Evolutionary conservation across 139 green algal species (phyloP).

Genomic region (Chlamydomonas incerta): DNA sequence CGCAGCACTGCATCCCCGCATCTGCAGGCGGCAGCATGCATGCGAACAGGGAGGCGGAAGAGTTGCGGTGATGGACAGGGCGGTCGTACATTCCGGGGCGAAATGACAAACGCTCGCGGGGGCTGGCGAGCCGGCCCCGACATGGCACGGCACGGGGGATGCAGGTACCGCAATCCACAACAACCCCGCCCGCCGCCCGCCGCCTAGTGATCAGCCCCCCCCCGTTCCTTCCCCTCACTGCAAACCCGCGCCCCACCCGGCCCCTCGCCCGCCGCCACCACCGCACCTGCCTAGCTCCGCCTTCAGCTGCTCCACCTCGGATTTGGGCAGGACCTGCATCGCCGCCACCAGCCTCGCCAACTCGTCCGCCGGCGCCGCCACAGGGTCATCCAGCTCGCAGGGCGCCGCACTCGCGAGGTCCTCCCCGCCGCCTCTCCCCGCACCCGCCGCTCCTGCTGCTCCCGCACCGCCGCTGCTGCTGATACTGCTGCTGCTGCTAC

Average conservation of each 20-base stretch:
- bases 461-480: no score
- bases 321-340: background rate
- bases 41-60: background rate
- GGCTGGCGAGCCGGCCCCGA: no score
- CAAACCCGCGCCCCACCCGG: background rate
- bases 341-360: conserved; percentile 7
- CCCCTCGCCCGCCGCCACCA: background rate
- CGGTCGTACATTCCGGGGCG: no score
- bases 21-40: background rate
- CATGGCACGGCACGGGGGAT: no score
- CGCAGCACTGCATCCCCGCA: background rate
- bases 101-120: no score
- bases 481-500: background rate
- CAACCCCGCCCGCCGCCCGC: no score
- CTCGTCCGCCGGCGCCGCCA: conserved; percentile 8
- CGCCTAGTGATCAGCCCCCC: no score
- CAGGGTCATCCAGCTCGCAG: background rate
- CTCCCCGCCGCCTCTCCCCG: background rate
- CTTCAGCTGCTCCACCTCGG: background rate
- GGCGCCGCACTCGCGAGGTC: background rate
- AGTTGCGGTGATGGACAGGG: no score
- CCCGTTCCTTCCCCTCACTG: background rate
- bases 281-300: background rate
- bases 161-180: background rate
- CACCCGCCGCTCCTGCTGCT: background rate